These are phyloP conservation scores for Phaeotremella skinneri DNA, from an alignment of 768 basidiomycete genomes.

Conservation along the genomic window DNA sequence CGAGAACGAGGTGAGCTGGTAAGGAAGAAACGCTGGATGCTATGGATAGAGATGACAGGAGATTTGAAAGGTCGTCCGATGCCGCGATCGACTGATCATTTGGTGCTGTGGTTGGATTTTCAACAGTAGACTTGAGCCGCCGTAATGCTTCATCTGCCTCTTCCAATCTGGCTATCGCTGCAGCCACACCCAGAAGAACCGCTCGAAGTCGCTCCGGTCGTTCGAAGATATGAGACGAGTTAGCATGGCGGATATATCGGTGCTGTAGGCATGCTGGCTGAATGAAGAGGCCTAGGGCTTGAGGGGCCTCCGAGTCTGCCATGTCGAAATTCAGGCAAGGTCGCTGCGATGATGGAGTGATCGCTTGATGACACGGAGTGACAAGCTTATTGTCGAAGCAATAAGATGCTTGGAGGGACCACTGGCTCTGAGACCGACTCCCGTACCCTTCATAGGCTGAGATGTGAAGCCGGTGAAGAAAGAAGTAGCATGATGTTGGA, in stretches of 20 bases:
- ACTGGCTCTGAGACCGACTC: too few species aligned
- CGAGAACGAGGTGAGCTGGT: conserved; percentile 20
- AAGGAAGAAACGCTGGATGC: not conserved
- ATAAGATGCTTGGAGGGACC: too few species aligned
- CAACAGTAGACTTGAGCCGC: too few species aligned
- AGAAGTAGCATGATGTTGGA: too few species aligned
- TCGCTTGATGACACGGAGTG: not conserved
- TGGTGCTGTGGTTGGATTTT: too few species aligned
- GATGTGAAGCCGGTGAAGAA: too few species aligned
- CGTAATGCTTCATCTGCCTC: conserved; percentile 35
- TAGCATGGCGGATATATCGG: conserved; percentile 69
- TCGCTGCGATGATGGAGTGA: too few species aligned
- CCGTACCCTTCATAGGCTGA: too few species aligned
- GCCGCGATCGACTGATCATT: not conserved
- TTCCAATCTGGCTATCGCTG: conserved; percentile 72
- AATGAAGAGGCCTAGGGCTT: conserved; percentile 47
- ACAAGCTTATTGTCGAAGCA: too few species aligned
- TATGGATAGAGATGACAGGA: conserved; percentile 30
- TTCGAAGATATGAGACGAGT: conserved; percentile 77
- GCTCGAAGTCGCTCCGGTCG: conserved; percentile 84
- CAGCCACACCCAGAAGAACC: conserved; percentile 75
- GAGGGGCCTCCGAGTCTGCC: not conserved
- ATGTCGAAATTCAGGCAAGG: too few species aligned
- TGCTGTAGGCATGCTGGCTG: conserved; percentile 52
- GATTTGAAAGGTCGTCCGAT: conserved; percentile 32